These are phyloP conservation scores for Pisolithus albus DNA, from an alignment of 768 basidiomycete genomes.

Conservation along the genomic window DNA sequence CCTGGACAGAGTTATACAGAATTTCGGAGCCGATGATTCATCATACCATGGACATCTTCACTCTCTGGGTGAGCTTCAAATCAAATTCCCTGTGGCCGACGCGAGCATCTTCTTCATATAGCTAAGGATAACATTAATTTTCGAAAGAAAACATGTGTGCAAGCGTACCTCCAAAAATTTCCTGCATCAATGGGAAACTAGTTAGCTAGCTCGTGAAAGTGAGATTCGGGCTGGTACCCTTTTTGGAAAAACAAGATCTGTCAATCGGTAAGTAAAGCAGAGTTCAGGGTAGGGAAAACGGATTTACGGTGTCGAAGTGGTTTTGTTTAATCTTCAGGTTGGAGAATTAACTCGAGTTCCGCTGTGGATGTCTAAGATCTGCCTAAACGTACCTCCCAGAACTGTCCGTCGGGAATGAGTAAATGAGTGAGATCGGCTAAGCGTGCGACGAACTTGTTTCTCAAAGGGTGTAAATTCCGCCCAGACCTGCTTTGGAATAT, in stretches of 20 bases:
- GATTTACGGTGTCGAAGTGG: conserved; percentile 83
- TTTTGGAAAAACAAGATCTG: conserved; percentile 97
- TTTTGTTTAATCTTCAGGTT: conserved; percentile 83
- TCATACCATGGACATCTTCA: conserved; percentile 97
- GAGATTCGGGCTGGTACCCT: conserved; percentile 48
- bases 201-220: background rate
- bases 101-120: conserved; percentile 95
- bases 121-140: conserved; percentile 20
- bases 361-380: background rate
- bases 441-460: conserved; percentile 52
- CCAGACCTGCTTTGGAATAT: conserved; percentile 74
- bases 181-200: conserved; percentile 31
- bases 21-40: background rate
- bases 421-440: background rate
- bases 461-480: conserved; percentile 89
- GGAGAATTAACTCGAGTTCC: conserved; percentile 17
- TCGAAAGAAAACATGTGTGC: background rate
- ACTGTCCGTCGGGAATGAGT: conserved; percentile 32
- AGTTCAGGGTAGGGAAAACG: background rate
- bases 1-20: conserved; percentile 37
- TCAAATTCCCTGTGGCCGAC: conserved; percentile 94
- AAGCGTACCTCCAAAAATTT: conserved; percentile 70
- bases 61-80: conserved; percentile 81
- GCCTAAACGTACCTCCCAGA: conserved; percentile 56
- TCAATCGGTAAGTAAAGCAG: conserved; percentile 10